phyloP scores from a whole-genome alignment of 257 asterid genomes.

The Nicotiana benthamiana region DNA sequence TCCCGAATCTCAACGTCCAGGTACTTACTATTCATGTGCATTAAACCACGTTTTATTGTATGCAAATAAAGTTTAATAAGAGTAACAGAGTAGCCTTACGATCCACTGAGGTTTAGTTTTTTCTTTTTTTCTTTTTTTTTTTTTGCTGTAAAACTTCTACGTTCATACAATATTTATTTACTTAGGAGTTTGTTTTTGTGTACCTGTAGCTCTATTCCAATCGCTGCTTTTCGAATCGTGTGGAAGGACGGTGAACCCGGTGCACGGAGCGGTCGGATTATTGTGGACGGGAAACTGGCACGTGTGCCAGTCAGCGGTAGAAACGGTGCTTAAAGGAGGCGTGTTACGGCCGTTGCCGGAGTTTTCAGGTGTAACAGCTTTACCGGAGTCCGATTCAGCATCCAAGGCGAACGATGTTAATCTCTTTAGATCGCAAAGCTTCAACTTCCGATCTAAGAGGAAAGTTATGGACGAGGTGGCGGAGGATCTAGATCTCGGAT shows the following conservation, averaged over 20 bases:
- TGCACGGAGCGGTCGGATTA: slow-evolving; percentile 71
- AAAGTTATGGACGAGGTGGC: slow-evolving; percentile 3
- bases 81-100: too few relatives aligned
- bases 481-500: slow-evolving; percentile 20
- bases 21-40: background rate
- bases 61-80: too few relatives aligned
- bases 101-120: too few relatives aligned
- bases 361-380: slow-evolving; percentile 6
- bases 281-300: slow-evolving; percentile 80
- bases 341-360: slow-evolving; percentile 28
- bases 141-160: too few relatives aligned
- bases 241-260: slow-evolving; percentile 82
- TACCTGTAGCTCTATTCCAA: slow-evolving; percentile 60
- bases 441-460: slow-evolving; percentile 10
- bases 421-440: slow-evolving; percentile 17
- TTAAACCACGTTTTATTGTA: background rate
- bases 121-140: too few relatives aligned
- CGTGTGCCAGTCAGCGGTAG: slow-evolving; percentile 71
- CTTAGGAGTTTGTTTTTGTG: background rate
- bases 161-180: too few relatives aligned
- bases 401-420: slow-evolving; percentile 15
- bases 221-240: slow-evolving; percentile 77
- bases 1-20: slow-evolving; percentile 62
- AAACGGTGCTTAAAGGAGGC: slow-evolving; percentile 79
- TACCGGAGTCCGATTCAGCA: slow-evolving; percentile 9